phyloP scores from a whole-genome alignment of 2,329 filamentous ascomycete species.

The Diplocarpon mali region DNA sequence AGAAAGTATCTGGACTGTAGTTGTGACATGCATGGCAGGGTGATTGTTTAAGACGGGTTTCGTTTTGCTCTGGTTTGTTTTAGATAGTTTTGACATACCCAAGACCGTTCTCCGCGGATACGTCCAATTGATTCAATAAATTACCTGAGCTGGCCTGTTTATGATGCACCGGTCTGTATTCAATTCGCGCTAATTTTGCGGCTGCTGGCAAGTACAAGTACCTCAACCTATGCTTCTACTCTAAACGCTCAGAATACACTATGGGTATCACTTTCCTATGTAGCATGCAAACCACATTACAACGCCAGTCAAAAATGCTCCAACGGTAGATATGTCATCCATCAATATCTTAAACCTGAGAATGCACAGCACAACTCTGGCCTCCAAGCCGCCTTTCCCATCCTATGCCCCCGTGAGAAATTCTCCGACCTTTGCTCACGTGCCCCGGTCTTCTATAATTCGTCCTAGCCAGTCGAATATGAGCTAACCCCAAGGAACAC shows the following conservation, averaged over 20 bases:
- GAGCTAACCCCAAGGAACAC: background rate
- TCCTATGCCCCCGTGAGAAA: conserved; percentile 1
- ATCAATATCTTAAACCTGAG: background rate
- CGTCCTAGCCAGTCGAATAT: background rate
- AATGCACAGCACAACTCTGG: background rate
- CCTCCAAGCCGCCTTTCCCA: background rate
- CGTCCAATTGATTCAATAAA: background rate
- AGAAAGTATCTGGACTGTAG: too few relatives aligned
- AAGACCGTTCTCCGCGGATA: background rate
- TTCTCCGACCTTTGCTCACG: background rate
- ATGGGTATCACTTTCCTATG: conserved; percentile 6
- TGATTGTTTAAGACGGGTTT: background rate
- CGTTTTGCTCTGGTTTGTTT: conserved; percentile 3
- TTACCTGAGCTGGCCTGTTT: background rate
- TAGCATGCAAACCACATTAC: background rate
- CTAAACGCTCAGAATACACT: too few relatives aligned
- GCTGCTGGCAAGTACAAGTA: too few relatives aligned
- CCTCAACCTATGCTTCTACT: too few relatives aligned
- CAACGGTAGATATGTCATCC: background rate
- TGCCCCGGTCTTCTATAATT: background rate
- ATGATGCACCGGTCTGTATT: too few relatives aligned
- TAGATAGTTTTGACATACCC: background rate
- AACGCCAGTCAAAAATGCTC: background rate
- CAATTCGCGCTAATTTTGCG: too few relatives aligned
- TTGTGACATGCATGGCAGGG: background rate